These are phyloP conservation scores for Globisporangium heterothallicum DNA, from an alignment of 352 stramenopile genomes.

Conservation along the genomic window DNA sequence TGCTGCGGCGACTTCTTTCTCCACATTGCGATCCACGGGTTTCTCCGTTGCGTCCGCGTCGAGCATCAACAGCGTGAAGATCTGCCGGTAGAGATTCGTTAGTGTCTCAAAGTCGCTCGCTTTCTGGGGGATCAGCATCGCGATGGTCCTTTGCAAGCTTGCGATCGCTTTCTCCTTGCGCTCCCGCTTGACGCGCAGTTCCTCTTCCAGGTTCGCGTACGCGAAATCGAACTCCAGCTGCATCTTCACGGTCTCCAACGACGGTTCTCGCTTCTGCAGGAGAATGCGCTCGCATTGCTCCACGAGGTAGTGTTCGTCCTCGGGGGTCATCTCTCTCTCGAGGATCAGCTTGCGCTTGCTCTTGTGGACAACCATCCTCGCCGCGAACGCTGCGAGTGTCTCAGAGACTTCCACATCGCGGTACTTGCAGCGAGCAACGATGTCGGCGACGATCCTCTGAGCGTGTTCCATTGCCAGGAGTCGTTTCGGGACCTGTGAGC, in stretches of 20 bases:
- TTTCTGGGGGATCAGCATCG: slow-evolving; percentile 63
- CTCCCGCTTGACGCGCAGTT: slow-evolving; percentile 50
- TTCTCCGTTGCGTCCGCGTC: slow-evolving; percentile 37
- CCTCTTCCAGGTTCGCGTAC: slow-evolving; percentile 83
- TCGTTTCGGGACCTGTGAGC: too few relatives aligned
- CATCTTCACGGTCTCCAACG: slow-evolving; percentile 93
- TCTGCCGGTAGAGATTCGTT: slow-evolving; percentile 89
- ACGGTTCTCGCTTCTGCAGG: slow-evolving; percentile 68
- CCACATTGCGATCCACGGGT: slow-evolving; percentile 58
- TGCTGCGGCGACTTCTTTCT: slow-evolving; percentile 86
- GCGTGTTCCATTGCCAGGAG: slow-evolving; percentile 58
- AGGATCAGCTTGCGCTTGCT: slow-evolving; percentile 63
- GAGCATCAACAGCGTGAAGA: slow-evolving; percentile 80
- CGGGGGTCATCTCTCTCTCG: slow-evolving; percentile 61
- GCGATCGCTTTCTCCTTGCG: slow-evolving; percentile 52
- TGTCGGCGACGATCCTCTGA: slow-evolving; percentile 60
- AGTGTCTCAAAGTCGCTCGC: slow-evolving; percentile 88
- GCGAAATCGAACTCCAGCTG: slow-evolving; percentile 92
- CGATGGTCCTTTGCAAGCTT: slow-evolving; percentile 72
- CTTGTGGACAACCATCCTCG: slow-evolving; percentile 58
- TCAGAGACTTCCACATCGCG: slow-evolving; percentile 79
- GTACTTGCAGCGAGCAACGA: slow-evolving; percentile 68
- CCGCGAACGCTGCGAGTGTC: slow-evolving; percentile 85
- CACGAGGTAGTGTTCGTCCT: slow-evolving; percentile 73
- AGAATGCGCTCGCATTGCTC: slow-evolving; percentile 74